Evolutionary conservation across 2,329 filamentous ascomycete species (phyloP).

Genomic region (Aureobasidium sp.): DNA sequence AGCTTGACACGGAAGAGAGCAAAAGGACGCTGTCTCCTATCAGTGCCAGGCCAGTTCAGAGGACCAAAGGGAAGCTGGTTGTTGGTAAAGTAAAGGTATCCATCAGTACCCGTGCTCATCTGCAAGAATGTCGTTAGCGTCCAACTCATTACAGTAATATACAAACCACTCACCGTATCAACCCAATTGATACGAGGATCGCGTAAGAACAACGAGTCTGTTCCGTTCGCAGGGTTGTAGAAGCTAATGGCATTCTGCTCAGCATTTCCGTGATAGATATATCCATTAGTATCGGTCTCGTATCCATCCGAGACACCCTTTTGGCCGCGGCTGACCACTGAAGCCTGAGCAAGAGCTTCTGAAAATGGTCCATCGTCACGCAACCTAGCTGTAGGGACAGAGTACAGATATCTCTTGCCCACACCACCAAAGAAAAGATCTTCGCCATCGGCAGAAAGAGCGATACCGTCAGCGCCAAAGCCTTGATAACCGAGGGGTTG

Average conservation of each 20-base stretch:
- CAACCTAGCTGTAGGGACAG: conserved; percentile 37
- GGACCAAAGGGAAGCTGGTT: conserved; percentile 40
- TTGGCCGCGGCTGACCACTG: conserved; percentile 37
- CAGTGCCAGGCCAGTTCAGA: conserved; percentile 34
- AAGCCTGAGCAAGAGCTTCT: conserved; percentile 38
- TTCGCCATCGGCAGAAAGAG: conserved; percentile 40
- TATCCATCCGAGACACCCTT: conserved; percentile 46
- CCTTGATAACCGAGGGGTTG: conserved; percentile 32
- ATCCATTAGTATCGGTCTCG: conserved; percentile 43
- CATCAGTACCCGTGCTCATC: conserved; percentile 31
- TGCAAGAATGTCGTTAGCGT: background rate
- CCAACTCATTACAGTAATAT: too few species aligned
- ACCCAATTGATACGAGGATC: conserved; percentile 43
- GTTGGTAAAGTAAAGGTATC: conserved; percentile 46
- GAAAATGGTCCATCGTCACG: conserved; percentile 30
- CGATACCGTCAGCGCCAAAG: conserved; percentile 45
- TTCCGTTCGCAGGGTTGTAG: conserved; percentile 40
- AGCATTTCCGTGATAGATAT: conserved; percentile 43
- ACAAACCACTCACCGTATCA: conserved; percentile 30
- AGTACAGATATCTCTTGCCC: conserved; percentile 38
- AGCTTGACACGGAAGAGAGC: conserved; percentile 35
- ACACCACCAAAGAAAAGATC: conserved; percentile 41
- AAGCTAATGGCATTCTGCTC: conserved; percentile 42
- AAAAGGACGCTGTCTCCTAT: conserved; percentile 37
- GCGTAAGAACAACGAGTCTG: conserved; percentile 36